Evolutionary conservation across 805 yeast species (phyloP), one percentile per base, ranked within the genome.

Genomic region (Candida anglica): DNA sequence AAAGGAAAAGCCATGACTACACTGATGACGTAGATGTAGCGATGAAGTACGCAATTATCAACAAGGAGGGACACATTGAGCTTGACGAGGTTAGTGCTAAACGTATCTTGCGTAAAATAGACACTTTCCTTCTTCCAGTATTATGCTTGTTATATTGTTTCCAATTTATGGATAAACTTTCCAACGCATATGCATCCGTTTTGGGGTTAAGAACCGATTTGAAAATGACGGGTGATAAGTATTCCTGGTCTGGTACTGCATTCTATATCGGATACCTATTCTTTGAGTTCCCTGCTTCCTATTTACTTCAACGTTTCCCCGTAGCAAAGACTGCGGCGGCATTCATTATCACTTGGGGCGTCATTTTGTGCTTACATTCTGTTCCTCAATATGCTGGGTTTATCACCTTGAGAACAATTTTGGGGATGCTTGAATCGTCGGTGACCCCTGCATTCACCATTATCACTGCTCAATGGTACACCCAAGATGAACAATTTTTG

Each of bases 291-390:
- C 75, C 79, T 4, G 66, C 73, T 3, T 52, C 65, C 7, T 47
- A 59, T 30, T 32, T 69, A 1, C 48, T 79, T 17, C 88, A 82
- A 52, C 64, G 62, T 34, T 70, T 77, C 33, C 82, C 81, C 2
- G 64, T 81, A 41, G 69, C 78, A 4, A 76, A 73, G 42, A 56
- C 76, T 3, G 62, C 72, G 3, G 60, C 75, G 6, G 40, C 53
- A 1, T 69, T 71, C 39, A 69, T 81, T 25, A 47, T 77, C 13
- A 27, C 73, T 0, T 82, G 89, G 88, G 87, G 87, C 15, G 37
- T 46, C 52, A 52, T 77, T n/a, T 54, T 78, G 22, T 62, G 73
- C 23, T 58, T 76, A n/a, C 76, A 73, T 40, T 69, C 82, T 1
- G 73, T 69, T 2, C 70, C 79, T 2, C 49, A 63, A n/a, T 63